Base-by-base conservation (phyloP, 345 rosid species). In the Capsella bursapastoris region DNA sequence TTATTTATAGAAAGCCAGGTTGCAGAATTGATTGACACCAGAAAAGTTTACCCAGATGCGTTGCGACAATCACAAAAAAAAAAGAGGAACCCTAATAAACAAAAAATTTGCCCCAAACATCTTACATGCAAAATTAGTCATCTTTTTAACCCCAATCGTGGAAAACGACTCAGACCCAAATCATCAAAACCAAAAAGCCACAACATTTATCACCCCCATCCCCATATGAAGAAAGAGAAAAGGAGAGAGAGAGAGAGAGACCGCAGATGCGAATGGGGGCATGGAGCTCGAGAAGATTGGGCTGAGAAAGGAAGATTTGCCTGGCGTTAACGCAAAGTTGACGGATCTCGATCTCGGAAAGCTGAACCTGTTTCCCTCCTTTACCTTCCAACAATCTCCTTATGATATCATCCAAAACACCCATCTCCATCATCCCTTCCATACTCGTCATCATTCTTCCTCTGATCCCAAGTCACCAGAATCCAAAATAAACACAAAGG, bases 331-430 rank as follows among this genome's bases (percentile, higher is more conserved):
- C 81, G 70, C 99, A 96, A 28, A 96, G 90, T 83, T 90, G 99
- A 68, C 99, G 97, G 89, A 96, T 92, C 89, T 96, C 99, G 50
- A 82, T 83, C 83, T 96, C 99, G 0, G 99, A 96, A 16, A 92
- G 87, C 89, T 92, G 98, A 52, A 90, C 99, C 74, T 92, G 99
- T 73, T 88, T 92, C 8, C 91, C 88, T 65, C 96, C 98, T 90
- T 79, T 89, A 5, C 99, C 97, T 41, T 90, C 98, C 78, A 96
- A 77, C 27, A 96, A 78, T 82, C 98, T 89, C 81, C 93, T 84
- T 66, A 96, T 88, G 14, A 96, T 89, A 78, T 96, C 99, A 85
- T 96, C 98, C 90, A 96, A 74, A 3, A 84, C 90, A 41, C 86
- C 82, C 74, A 78, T 85, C 82, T 92, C 95, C 92, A 90, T 87